phyloP scores from a whole-genome alignment of 164 flowering plant species.

The Warburgia ugandensis region DNA sequence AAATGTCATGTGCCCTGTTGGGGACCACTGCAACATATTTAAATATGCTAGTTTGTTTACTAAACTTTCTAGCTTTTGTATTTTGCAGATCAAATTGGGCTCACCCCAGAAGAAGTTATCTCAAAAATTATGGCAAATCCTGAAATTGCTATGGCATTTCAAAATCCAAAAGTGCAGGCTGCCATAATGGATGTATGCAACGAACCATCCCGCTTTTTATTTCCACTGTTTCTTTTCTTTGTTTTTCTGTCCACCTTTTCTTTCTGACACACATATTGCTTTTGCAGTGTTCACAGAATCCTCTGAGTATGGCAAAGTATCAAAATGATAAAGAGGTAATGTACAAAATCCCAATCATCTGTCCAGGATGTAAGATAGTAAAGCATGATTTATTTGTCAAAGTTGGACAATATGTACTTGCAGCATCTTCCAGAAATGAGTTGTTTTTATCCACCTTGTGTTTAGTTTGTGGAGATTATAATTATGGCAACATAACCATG shows the following conservation, averaged over 20 bases:
- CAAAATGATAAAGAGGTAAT: conserved; percentile 96
- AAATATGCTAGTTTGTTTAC: no score
- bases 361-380: not conserved
- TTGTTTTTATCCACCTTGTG: no score
- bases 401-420: not conserved
- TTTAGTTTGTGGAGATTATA: no score
- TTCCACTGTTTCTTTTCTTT: not conserved
- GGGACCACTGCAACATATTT: no score
- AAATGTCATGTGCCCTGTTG: no score
- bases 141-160: conserved; percentile 93
- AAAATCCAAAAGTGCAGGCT: conserved; percentile 93
- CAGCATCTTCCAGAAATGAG: not conserved
- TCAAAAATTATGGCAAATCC: conserved; percentile 96
- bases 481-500: no score
- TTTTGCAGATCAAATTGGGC: conserved; percentile 82
- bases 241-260: not conserved
- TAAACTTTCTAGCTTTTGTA: not conserved
- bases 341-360: not conserved
- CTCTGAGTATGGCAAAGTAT: conserved; percentile 74
- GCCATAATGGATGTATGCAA: conserved; percentile 93
- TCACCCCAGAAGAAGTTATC: conserved; percentile 90
- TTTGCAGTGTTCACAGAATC: conserved; percentile 92
- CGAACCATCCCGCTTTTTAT: not conserved
- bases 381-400: not conserved
- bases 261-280: conserved; percentile 10